phyloP scores from a whole-genome alignment of 805 yeast genomes.

The Metschnikowia baotianmanensis region DNA sequence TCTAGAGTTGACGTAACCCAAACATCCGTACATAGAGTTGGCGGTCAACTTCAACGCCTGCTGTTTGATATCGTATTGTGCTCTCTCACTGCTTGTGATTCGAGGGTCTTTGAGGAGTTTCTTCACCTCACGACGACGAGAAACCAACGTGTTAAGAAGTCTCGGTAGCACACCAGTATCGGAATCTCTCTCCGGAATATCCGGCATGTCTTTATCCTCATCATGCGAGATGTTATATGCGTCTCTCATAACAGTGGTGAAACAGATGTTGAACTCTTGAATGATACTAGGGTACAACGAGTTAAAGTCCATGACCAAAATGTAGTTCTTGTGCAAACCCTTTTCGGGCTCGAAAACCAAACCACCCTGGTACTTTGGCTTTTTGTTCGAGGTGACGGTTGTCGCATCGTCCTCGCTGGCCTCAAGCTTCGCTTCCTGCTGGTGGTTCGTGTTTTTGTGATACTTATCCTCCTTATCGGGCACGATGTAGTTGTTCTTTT shows the following conservation, averaged over 20 bases:
- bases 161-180: constrained; percentile 83
- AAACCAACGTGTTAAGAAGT: constrained; percentile 77
- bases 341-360: constrained; percentile 95
- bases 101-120: constrained; percentile 74
- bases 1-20: constrained; percentile 87
- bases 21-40: constrained; percentile 99
- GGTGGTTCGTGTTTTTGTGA: constrained; percentile 36
- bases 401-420: constrained; percentile 42
- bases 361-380: constrained; percentile 87
- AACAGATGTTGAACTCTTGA: constrained; percentile 95
- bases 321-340: constrained; percentile 85
- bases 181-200: constrained; percentile 56
- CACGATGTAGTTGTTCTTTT: constrained; percentile 71
- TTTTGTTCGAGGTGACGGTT: constrained; percentile 52
- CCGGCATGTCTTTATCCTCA: constrained; percentile 64
- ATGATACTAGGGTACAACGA: constrained; percentile 95
- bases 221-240: constrained; percentile 38
- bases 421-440: constrained; percentile 33
- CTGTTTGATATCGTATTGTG: constrained; percentile 92
- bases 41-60: constrained; percentile 96
- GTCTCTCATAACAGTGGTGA: constrained; percentile 85
- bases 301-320: constrained; percentile 96
- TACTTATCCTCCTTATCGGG: constrained; percentile 73
- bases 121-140: constrained; percentile 91
- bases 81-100: constrained; percentile 58